Evolutionary conservation across 2,329 filamentous ascomycete genomes (phyloP).

Genomic region (Microdochium trichocladiopsis): DNA sequence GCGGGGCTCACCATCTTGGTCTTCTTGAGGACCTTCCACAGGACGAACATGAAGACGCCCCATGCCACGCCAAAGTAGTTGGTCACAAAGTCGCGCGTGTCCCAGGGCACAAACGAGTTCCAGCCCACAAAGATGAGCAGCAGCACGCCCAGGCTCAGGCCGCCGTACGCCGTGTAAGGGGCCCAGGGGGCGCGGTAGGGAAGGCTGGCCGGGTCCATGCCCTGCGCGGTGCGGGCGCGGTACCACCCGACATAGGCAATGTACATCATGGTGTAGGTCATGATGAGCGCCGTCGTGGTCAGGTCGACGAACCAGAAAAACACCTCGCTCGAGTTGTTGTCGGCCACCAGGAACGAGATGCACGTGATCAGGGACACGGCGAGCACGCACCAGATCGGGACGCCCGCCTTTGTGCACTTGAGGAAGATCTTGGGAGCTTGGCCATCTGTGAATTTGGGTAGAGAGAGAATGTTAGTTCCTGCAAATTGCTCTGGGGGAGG

Average conservation of each 20-base stretch:
- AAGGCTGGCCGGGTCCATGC: slow-evolving; percentile 36
- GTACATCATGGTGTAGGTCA: slow-evolving; percentile 38
- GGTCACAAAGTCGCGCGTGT: slow-evolving; percentile 39
- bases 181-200: slow-evolving; percentile 42
- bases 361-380: slow-evolving; percentile 23
- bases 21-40: slow-evolving; percentile 59
- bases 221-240: slow-evolving; percentile 45
- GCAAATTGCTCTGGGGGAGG: too few species aligned
- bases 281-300: slow-evolving; percentile 29
- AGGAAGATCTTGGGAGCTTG: slow-evolving; percentile 29
- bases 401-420: slow-evolving; percentile 32
- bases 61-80: slow-evolving; percentile 47
- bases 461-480: too few species aligned
- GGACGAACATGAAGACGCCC: slow-evolving; percentile 48
- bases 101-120: slow-evolving; percentile 44
- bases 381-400: slow-evolving; percentile 30
- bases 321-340: slow-evolving; percentile 26
- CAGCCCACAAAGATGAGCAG: slow-evolving; percentile 51
- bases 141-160: slow-evolving; percentile 34
- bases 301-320: slow-evolving; percentile 34
- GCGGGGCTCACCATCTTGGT: slow-evolving; percentile 48
- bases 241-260: slow-evolving; percentile 39
- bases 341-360: slow-evolving; percentile 29
- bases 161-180: slow-evolving; percentile 44
- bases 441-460: slow-evolving; percentile 9